Evolutionary conservation across 2,329 filamentous ascomycete genomes (phyloP), one percentile per base, ranked within the genome.

Genomic region (Chrysoporthe austroafricana): DNA sequence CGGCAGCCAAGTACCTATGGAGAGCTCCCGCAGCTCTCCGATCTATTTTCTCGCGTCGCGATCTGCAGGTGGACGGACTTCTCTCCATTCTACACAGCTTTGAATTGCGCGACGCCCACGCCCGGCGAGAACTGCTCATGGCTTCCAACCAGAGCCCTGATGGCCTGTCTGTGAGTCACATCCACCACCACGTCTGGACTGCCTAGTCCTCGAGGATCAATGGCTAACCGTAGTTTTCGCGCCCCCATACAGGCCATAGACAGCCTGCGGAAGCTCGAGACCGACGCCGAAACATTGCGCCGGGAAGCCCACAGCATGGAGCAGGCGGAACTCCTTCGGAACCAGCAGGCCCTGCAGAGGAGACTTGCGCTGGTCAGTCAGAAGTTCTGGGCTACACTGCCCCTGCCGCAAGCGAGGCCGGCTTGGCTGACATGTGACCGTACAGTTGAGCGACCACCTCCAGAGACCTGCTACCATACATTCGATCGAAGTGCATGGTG

Each of bases 381-480:
- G 11, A 9, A 6, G 4, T 26, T 18, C 16, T 21, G 11, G 34
- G 4, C 43, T 21, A 18, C 39, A 34, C 50, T 39, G 21, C 32
- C 4, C 34, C 39, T 14, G 18, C 18, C 26, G 59, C 9, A 39
- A 36, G 39, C 18, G 44, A 39, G 16, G 26, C 7, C 54, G 46
- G 11, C 9, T 6, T 43, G 54, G 21, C 66, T 69, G 66, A 69
- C 66, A 65, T 68, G 62, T 60, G 54, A 70, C 60, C 48, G 62
- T 26, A 32, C 71, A 94, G 91, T 86, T 96, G 75, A 86, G 89
- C 72, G 87, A 91, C 79, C 97, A 98, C 78, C 90, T 91, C 72
- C 92, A 92, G 56, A 88, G 96, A 67, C 95, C 96, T 52, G 92
- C 96, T 74, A 93, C 93, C 16, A 90, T 99, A 77, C 92, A 92